Conservation (phyloP, 768 basidiomycete species). For the Filobasidium wieringae region DNA sequence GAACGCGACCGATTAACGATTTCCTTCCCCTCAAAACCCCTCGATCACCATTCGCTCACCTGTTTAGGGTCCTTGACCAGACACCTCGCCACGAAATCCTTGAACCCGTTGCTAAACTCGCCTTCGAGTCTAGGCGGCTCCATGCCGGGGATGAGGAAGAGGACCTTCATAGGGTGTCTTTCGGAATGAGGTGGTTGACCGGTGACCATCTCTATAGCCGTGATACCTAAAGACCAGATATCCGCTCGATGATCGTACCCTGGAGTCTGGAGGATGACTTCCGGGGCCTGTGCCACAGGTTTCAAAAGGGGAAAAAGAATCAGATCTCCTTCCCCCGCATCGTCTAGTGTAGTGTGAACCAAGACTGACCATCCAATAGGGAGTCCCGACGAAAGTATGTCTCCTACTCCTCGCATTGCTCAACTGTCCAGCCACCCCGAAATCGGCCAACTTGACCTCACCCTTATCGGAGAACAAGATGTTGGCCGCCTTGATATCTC, state of each 20-base stretch:
- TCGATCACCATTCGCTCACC: not conserved
- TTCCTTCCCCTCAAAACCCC: not conserved
- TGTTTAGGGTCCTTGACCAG: constrained; percentile 75
- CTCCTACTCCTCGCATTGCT: constrained; percentile 67
- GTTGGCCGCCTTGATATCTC: constrained; percentile 98
- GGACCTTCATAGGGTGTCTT: constrained; percentile 85
- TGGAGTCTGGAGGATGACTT: constrained; percentile 81
- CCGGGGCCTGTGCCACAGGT: constrained; percentile 55
- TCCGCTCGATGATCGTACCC: constrained; percentile 94
- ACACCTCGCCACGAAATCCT: constrained; percentile 82
- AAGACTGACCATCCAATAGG: constrained; percentile 28
- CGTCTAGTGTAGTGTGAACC: not conserved
- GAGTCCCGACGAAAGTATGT: constrained; percentile 78
- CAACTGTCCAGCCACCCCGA: constrained; percentile 94
- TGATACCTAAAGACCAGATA: constrained; percentile 96
- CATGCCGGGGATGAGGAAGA: constrained; percentile 95
- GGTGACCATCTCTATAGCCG: constrained; percentile 94
- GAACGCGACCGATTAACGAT: not conserved
- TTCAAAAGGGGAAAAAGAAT: not conserved
- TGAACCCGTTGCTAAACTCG: constrained; percentile 69
- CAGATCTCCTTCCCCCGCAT: too few relatives aligned
- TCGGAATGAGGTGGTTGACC: constrained; percentile 93
- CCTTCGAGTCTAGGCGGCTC: constrained; percentile 85
- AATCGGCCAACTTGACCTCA: constrained; percentile 94
- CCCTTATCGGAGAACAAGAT: constrained; percentile 79